Evolutionary conservation across 345 rosid species (phyloP).

Genomic region (Stellera chamaejasme): DNA sequence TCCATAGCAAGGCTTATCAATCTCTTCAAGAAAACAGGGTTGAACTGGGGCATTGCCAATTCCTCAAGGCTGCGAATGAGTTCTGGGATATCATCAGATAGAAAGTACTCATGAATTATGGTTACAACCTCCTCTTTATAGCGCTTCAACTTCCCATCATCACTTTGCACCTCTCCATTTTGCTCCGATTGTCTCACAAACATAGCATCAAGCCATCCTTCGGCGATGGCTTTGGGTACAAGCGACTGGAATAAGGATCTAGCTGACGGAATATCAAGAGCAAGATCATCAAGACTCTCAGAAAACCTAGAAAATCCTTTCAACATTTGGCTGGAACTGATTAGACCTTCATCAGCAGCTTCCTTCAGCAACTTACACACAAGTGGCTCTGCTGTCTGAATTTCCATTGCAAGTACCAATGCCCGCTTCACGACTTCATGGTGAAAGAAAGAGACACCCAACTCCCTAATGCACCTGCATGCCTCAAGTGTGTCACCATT

Average conservation of each 20-base stretch:
- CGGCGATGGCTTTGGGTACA: slow-evolving; percentile 61
- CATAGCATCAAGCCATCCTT: slow-evolving; percentile 88
- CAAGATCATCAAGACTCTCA: slow-evolving; percentile 94
- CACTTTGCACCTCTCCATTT: slow-evolving; percentile 30
- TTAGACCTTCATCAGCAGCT: slow-evolving; percentile 90
- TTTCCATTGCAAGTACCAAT: slow-evolving; percentile 84
- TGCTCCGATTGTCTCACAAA: slow-evolving; percentile 31
- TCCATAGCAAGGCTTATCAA: slow-evolving; percentile 93
- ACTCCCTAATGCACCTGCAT: slow-evolving; percentile 89
- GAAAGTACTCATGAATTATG: slow-evolving; percentile 92
- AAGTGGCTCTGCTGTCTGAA: slow-evolving; percentile 50
- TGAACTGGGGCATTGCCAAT: slow-evolving; percentile 59
- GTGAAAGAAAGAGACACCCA: slow-evolving; percentile 90
- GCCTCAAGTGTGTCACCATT: slow-evolving; percentile 87
- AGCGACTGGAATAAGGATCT: slow-evolving; percentile 51
- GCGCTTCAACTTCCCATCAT: slow-evolving; percentile 44
- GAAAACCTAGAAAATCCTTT: slow-evolving; percentile 81
- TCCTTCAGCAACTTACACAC: slow-evolving; percentile 72
- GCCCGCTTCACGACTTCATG: slow-evolving; percentile 99
- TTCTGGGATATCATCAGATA: slow-evolving; percentile 97
- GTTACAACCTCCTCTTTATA: slow-evolving; percentile 75
- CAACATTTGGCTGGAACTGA: slow-evolving; percentile 91
- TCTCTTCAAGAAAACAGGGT: slow-evolving; percentile 81
- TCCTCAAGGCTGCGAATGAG: slow-evolving; percentile 83
- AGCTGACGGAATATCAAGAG: slow-evolving; percentile 88